Conservation (phyloP, 176 grass and related monocot species). For the Aegilops umbellulata region DNA sequence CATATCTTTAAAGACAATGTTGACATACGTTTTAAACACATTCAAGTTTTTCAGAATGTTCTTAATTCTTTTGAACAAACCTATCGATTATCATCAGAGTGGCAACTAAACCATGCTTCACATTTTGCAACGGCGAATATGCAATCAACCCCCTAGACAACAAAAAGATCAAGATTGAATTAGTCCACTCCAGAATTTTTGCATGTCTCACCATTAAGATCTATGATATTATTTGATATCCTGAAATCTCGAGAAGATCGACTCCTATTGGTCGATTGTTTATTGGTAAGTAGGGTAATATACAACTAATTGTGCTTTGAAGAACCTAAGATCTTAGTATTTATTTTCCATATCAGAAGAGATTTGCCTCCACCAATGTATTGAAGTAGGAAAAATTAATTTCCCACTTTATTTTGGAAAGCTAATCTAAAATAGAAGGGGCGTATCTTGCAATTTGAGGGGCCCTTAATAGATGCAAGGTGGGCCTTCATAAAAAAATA, state of each 20-base stretch:
- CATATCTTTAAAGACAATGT: too few species aligned
- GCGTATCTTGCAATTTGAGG: background rate
- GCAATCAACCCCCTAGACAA: too few species aligned
- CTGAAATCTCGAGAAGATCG: background rate
- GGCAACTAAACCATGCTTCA: too few species aligned
- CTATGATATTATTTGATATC: background rate
- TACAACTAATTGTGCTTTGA: background rate
- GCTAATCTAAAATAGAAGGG: background rate
- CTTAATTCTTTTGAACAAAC: too few species aligned
- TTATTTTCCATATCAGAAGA: background rate
- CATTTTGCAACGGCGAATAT: too few species aligned
- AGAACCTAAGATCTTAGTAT: background rate
- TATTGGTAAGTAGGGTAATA: background rate
- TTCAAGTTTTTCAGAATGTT: too few species aligned
- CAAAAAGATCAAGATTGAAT: background rate
- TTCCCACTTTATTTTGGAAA: background rate
- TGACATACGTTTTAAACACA: too few species aligned
- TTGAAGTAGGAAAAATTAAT: background rate
- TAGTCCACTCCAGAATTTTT: background rate
- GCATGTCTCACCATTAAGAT: background rate
- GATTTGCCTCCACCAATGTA: background rate
- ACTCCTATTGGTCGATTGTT: background rate
- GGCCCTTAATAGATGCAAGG: background rate
- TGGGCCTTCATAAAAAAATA: background rate
- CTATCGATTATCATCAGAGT: too few species aligned